phyloP scores from a whole-genome alignment of 768 basidiomycete species.

The Hygrophorus russula region DNA sequence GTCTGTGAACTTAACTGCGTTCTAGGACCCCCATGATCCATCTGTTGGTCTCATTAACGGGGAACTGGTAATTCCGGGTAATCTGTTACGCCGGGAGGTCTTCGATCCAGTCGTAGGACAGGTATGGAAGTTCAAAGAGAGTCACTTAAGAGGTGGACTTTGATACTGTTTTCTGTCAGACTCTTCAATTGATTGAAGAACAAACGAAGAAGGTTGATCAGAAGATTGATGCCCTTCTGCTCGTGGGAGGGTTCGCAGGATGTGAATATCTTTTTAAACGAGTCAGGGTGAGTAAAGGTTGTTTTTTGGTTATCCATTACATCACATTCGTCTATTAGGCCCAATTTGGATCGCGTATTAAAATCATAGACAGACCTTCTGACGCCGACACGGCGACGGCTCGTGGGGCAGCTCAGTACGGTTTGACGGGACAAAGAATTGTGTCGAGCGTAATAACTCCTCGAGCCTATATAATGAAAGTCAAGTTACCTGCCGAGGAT shows the following conservation, averaged over 20 bases:
- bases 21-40: constrained; percentile 64
- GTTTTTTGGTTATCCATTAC: constrained; percentile 6
- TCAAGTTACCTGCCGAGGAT: constrained; percentile 79
- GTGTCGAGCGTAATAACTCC: constrained; percentile 80
- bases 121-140: constrained; percentile 26
- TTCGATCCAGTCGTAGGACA: constrained; percentile 82
- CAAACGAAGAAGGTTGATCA: constrained; percentile 60
- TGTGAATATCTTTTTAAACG: constrained; percentile 76
- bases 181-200: constrained; percentile 67
- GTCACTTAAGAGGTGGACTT: neutral
- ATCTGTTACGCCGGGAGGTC: constrained; percentile 70
- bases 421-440: constrained; percentile 60
- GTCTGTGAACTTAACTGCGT: neutral
- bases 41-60: constrained; percentile 74
- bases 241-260: constrained; percentile 85
- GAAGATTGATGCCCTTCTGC: constrained; percentile 69
- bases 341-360: constrained; percentile 53
- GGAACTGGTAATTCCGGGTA: constrained; percentile 75
- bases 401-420: constrained; percentile 83
- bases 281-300: constrained; percentile 46
- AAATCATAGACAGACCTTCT: constrained; percentile 69
- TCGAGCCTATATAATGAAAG: constrained; percentile 82
- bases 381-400: constrained; percentile 86
- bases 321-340: constrained; percentile 29
- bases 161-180: constrained; percentile 29